Conservation (phyloP, 2,329 filamentous ascomycete genomes). For the Dactylellina drechsleri region DNA sequence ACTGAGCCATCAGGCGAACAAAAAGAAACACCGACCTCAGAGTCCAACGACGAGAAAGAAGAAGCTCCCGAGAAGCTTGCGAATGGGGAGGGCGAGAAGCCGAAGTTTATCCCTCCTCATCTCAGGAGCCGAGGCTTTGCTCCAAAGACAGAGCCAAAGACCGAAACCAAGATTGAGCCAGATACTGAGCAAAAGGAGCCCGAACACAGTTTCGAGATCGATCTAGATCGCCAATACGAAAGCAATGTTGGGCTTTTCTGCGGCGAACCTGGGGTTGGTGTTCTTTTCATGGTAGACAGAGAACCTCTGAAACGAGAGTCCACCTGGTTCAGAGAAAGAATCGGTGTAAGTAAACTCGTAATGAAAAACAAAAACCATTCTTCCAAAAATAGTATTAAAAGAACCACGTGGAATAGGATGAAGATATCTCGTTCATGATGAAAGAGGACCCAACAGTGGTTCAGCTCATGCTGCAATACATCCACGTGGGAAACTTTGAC, state of each 20-base stretch:
- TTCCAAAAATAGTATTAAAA: too few relatives aligned
- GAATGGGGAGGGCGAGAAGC: too few relatives aligned
- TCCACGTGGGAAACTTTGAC: slow-evolving; percentile 27
- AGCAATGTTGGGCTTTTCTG: slow-evolving; percentile 23
- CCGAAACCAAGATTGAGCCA: not conserved
- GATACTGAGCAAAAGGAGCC: not conserved
- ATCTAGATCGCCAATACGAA: slow-evolving; percentile 23
- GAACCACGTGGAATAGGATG: not conserved
- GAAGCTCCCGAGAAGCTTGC: too few relatives aligned
- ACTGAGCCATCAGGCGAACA: too few relatives aligned
- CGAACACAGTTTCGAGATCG: slow-evolving; percentile 9
- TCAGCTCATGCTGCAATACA: slow-evolving; percentile 23
- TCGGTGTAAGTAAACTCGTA: slow-evolving; percentile 8
- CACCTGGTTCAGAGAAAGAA: slow-evolving; percentile 10
- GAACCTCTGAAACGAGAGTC: slow-evolving; percentile 13
- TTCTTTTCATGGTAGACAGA: slow-evolving; percentile 15
- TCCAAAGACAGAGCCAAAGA: not conserved
- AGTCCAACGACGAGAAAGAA: too few relatives aligned
- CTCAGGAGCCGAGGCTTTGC: too few relatives aligned
- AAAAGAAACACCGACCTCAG: too few relatives aligned
- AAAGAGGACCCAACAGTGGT: slow-evolving; percentile 7
- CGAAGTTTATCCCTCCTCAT: too few relatives aligned
- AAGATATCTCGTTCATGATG: slow-evolving; percentile 1
- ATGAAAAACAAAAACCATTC: too few relatives aligned
- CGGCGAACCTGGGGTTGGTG: slow-evolving; percentile 2